These are phyloP conservation scores for Colletotrichum melonis DNA, from an alignment of 2,329 filamentous ascomycete genomes.

Conservation along the genomic window DNA sequence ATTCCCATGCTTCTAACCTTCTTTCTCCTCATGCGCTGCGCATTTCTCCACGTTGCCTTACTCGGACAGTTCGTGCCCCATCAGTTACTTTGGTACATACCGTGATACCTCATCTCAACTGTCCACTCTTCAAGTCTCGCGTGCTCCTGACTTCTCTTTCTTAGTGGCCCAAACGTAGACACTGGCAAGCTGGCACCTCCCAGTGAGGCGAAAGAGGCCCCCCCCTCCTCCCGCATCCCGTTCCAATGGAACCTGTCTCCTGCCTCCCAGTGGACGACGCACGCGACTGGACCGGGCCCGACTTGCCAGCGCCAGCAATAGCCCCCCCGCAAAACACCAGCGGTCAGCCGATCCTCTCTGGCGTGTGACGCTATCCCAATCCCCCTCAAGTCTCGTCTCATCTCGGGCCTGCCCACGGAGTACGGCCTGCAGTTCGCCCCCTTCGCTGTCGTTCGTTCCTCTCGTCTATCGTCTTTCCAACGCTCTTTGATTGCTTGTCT, in stretches of 20 bases:
- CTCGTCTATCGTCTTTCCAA: neutral
- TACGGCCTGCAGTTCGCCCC: neutral
- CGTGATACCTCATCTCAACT: neutral
- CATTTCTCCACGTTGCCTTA: neutral
- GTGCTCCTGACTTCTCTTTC: neutral
- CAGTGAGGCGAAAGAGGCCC: neutral
- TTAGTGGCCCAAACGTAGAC: neutral
- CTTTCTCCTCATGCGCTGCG: neutral
- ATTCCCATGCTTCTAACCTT: neutral
- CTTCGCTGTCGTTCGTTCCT: neutral
- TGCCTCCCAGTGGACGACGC: neutral
- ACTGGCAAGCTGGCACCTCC: neutral
- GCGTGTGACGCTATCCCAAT: conserved; percentile 8
- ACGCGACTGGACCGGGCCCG: neutral
- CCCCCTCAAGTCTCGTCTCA: neutral
- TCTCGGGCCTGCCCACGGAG: neutral
- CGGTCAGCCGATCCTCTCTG: conserved; percentile 12
- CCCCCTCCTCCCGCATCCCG: neutral
- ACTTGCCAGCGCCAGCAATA: neutral
- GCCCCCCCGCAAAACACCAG: neutral
- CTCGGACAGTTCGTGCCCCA: neutral
- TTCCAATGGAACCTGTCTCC: neutral
- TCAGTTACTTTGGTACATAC: neutral
- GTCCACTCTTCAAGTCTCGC: neutral
- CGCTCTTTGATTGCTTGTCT: neutral